Conservation (phyloP, 192 early-diverging fungal genomes). For the Chytriomyces confervae region DNA sequence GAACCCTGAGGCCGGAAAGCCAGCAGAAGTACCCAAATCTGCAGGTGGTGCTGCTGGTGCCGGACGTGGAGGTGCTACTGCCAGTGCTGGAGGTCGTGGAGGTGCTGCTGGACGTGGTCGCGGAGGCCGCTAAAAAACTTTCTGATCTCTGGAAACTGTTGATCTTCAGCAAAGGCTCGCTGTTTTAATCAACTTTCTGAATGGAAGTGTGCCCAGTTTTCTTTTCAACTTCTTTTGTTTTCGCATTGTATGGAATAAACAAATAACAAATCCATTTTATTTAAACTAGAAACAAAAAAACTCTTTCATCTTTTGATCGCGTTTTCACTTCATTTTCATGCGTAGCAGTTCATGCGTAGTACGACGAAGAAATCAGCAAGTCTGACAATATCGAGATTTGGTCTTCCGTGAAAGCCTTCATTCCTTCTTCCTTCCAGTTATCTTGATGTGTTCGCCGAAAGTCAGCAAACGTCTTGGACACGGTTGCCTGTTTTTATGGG, state of each 20-base stretch:
- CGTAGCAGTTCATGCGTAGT: conserved; percentile 49
- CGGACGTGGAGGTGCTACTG: conserved; percentile 26
- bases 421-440: conserved; percentile 87
- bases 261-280: too few relatives aligned
- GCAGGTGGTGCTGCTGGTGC: conserved; percentile 32
- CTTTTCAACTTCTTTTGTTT: too few relatives aligned
- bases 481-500: conserved; percentile 56
- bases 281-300: too few relatives aligned
- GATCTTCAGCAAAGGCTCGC: too few relatives aligned
- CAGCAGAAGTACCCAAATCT: background rate
- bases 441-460: conserved; percentile 95
- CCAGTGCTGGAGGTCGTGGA: conserved; percentile 25
- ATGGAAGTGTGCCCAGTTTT: too few relatives aligned
- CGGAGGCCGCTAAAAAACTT: background rate
- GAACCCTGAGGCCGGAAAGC: conserved; percentile 19
- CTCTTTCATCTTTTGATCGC: too few relatives aligned
- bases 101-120: conserved; percentile 19
- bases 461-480: conserved; percentile 87
- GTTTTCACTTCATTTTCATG: too few relatives aligned
- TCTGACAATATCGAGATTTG: conserved; percentile 84
- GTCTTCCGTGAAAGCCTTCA: conserved; percentile 72
- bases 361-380: conserved; percentile 68
- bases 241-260: too few relatives aligned
- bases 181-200: too few relatives aligned
- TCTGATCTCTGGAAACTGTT: too few relatives aligned